phyloP scores from a whole-genome alignment of 345 rosid genomes.

The Rhodamnia rubescens region DNA sequence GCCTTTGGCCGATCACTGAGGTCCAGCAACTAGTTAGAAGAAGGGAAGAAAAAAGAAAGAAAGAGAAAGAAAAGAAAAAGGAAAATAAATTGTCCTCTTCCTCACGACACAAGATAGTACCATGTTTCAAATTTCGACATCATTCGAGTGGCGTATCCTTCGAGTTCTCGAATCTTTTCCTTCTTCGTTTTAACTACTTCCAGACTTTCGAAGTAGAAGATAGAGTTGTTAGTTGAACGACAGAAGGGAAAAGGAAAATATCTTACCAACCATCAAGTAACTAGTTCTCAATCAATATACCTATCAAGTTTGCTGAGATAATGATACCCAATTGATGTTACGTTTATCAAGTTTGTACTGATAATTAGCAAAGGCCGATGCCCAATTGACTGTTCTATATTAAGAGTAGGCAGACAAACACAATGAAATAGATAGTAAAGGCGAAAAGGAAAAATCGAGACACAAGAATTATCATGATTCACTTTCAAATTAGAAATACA shows the following conservation, averaged over 20 bases:
- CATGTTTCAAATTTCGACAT: background rate
- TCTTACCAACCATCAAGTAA: background rate
- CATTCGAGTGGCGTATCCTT: background rate
- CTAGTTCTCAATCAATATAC: background rate
- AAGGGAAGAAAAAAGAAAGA: no score
- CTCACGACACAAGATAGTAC: background rate
- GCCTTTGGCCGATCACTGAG: no score
- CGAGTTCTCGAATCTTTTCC: background rate
- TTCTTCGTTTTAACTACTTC: background rate
- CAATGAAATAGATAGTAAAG: no score
- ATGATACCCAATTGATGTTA: background rate
- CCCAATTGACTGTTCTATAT: background rate
- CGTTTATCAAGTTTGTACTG: background rate
- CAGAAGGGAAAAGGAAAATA: background rate
- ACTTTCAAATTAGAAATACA: accelerated
- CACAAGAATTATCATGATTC: no score
- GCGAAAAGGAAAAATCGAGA: no score
- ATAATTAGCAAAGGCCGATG: background rate
- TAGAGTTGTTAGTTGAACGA: background rate
- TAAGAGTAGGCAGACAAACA: no score
- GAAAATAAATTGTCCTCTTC: no score
- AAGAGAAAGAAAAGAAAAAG: no score
- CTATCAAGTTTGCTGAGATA: background rate
- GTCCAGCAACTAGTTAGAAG: no score
- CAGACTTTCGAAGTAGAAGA: background rate